Evolutionary conservation across 108 stramenopile species (phyloP).

Genomic region (Aurantiochytrium sp.): DNA sequence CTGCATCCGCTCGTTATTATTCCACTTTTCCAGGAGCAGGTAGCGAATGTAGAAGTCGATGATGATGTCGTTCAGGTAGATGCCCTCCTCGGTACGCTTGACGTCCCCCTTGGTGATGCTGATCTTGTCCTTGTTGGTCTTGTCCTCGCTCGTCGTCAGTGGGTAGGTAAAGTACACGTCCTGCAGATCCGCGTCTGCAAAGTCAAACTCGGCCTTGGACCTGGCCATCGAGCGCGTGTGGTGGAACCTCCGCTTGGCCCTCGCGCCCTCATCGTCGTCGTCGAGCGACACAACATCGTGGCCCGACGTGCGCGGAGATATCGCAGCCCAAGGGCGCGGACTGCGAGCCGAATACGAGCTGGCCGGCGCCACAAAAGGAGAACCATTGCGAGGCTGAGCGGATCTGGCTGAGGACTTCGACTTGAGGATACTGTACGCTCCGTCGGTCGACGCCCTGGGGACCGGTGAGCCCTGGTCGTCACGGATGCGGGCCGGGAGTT

Average conservation of each 20-base stretch:
- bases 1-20: background rate
- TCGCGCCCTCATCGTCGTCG: background rate
- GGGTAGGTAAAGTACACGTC: background rate
- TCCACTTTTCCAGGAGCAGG: background rate
- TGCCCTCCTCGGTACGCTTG: background rate
- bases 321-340: no score
- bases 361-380: no score
- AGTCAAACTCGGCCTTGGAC: background rate
- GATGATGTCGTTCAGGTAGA: background rate
- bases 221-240: background rate
- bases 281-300: background rate
- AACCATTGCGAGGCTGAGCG: no score
- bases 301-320: no score
- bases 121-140: background rate
- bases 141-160: background rate
- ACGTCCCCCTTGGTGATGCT: background rate
- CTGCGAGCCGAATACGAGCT: no score
- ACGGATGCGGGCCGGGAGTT: no score
- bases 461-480: no score
- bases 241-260: no score
- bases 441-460: no score
- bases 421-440: no score
- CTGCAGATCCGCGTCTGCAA: background rate
- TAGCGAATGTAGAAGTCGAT: conserved; percentile 25
- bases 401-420: no score